Conservation (phyloP, 2,329 filamentous ascomycete genomes). For the Trichophyton verrucosum region DNA sequence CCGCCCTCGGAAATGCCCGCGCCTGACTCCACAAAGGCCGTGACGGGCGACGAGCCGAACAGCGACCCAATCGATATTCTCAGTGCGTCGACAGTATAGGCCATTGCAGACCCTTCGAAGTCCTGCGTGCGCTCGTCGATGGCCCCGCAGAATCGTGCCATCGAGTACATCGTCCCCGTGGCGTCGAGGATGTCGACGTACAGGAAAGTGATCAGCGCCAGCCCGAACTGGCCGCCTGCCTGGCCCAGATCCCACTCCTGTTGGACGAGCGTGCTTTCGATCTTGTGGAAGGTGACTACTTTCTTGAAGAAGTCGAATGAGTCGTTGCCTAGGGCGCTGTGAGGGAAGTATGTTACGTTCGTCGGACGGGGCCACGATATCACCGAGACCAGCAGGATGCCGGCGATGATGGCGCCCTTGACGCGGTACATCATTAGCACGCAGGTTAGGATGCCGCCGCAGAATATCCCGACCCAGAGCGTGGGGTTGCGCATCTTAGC, state of each 20-base stretch:
- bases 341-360: conserved; percentile 66
- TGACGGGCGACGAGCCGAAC: conserved; percentile 67
- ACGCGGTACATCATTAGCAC: conserved; percentile 74
- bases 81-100: conserved; percentile 73
- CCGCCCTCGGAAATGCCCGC: conserved; percentile 82
- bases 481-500: conserved; percentile 71
- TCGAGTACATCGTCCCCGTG: conserved; percentile 77
- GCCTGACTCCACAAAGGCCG: conserved; percentile 78
- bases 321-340: conserved; percentile 55
- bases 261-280: conserved; percentile 54
- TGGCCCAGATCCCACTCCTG: conserved; percentile 60
- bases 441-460: conserved; percentile 66
- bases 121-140: conserved; percentile 75
- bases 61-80: conserved; percentile 68
- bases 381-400: conserved; percentile 71
- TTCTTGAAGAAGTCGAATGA: conserved; percentile 78
- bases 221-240: conserved; percentile 63
- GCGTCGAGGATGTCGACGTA: conserved; percentile 84
- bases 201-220: conserved; percentile 77
- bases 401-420: conserved; percentile 74
- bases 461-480: conserved; percentile 84
- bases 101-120: conserved; percentile 72
- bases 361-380: conserved; percentile 78
- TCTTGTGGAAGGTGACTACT: conserved; percentile 73
- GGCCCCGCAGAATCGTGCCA: conserved; percentile 71